Evolutionary conservation across 305 asterid species (phyloP).

Genomic region (Rubia occidens): DNA sequence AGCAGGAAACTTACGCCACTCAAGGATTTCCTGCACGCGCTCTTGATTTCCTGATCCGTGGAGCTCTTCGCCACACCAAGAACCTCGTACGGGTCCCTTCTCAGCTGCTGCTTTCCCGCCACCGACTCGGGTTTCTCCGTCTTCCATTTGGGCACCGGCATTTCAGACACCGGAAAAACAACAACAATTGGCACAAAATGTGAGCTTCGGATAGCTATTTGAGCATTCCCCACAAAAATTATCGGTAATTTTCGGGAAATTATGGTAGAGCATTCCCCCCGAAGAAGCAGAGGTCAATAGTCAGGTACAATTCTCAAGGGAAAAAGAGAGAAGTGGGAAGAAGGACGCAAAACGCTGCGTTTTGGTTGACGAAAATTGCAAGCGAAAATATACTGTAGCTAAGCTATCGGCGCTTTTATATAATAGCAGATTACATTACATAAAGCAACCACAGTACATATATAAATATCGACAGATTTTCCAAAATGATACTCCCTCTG

Average conservation of each 20-base stretch:
- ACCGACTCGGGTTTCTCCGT: slow-evolving; percentile 49
- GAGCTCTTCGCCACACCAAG: slow-evolving; percentile 70
- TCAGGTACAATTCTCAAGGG: too few species aligned
- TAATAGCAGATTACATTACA: too few species aligned
- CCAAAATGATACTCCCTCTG: too few species aligned
- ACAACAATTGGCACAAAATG: slow-evolving; percentile 18
- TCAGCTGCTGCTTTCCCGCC: not conserved
- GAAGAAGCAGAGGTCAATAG: too few species aligned
- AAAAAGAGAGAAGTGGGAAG: too few species aligned
- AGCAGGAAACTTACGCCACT: slow-evolving; percentile 77
- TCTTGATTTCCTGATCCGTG: slow-evolving; percentile 88
- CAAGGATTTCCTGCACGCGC: slow-evolving; percentile 84
- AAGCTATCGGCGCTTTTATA: too few species aligned
- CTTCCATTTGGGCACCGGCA: slow-evolving; percentile 71
- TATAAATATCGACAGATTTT: too few species aligned
- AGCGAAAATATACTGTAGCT: too few species aligned
- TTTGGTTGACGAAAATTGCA: too few species aligned
- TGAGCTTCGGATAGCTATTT: not conserved
- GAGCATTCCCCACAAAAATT: slow-evolving; percentile 6
- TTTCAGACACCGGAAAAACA: slow-evolving; percentile 19
- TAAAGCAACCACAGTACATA: too few species aligned
- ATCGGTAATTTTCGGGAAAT: slow-evolving; percentile 3
- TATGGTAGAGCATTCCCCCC: not conserved
- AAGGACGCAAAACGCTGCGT: too few species aligned
- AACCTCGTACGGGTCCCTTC: slow-evolving; percentile 95